phyloP scores from a whole-genome alignment of 768 basidiomycete species.

The Cyathus striatus region DNA sequence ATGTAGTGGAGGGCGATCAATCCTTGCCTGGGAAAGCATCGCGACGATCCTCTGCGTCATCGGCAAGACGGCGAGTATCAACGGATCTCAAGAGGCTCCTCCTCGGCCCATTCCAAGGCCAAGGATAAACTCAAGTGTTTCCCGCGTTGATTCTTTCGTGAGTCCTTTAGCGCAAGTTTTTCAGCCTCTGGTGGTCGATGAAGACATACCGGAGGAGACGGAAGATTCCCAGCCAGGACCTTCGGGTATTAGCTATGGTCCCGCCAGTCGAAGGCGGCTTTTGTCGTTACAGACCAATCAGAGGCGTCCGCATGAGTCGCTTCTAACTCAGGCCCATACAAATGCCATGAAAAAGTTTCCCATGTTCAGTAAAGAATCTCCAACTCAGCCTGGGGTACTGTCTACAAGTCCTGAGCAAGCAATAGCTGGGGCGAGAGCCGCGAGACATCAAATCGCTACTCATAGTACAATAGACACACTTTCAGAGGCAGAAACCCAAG shows the following conservation, averaged over 20 bases:
- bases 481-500: conserved; percentile 13
- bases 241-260: conserved; percentile 36
- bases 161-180: conserved; percentile 76
- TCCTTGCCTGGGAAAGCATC: conserved; percentile 9
- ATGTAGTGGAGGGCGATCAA: conserved; percentile 34
- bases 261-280: conserved; percentile 35
- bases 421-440: no score
- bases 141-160: conserved; percentile 28
- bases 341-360: conserved; percentile 18
- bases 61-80: conserved; percentile 5
- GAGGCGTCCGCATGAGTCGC: conserved; percentile 9
- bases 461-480: no score
- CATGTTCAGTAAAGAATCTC: conserved; percentile 11
- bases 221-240: conserved; percentile 8
- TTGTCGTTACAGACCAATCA: conserved; percentile 27
- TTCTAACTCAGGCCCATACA: conserved; percentile 9
- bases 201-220: conserved; percentile 29
- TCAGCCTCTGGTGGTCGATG: conserved; percentile 59
- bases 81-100: conserved; percentile 6
- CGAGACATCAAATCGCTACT: no score
- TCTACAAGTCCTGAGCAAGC: conserved; percentile 7
- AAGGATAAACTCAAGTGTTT: conserved; percentile 40
- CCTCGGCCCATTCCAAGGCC: conserved; percentile 23
- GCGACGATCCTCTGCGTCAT: conserved; percentile 16
- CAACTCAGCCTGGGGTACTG: conserved; percentile 11